These are phyloP conservation scores for Xylaria sp. DNA, from an alignment of 495 filamentous ascomycete genomes.

Conservation along the genomic window DNA sequence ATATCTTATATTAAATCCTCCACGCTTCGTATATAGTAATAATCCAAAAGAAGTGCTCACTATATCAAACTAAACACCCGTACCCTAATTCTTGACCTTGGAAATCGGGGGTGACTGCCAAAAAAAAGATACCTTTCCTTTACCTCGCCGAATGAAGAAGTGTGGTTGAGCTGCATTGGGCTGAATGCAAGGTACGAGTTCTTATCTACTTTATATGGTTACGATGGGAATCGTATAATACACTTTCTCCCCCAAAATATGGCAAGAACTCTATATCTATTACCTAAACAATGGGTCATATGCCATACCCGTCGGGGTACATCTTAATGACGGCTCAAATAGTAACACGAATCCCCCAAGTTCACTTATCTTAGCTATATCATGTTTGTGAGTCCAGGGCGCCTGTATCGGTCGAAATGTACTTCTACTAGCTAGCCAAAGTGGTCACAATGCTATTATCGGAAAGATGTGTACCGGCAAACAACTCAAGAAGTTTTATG, in stretches of 20 bases:
- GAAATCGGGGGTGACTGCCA: neutral
- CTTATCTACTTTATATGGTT: too few relatives aligned
- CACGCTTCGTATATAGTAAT: too few relatives aligned
- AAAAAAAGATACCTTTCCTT: too few relatives aligned
- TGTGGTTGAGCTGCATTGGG: too few relatives aligned
- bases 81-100: neutral
- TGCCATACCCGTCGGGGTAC: constrained; percentile 6
- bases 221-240: too few relatives aligned
- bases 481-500: constrained; percentile 12
- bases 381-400: constrained; percentile 12
- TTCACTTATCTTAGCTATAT: constrained; percentile 10
- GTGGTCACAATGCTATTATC: constrained; percentile 15
- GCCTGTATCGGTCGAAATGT: constrained; percentile 12
- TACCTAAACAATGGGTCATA: constrained; percentile 13
- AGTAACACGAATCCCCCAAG: constrained; percentile 10
- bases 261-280: neutral
- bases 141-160: too few relatives aligned
- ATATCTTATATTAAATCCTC: too few relatives aligned
- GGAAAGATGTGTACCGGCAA: constrained; percentile 13
- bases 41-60: too few relatives aligned
- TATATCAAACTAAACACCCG: too few relatives aligned
- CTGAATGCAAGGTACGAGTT: too few relatives aligned
- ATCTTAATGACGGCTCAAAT: constrained; percentile 18
- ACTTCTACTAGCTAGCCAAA: constrained; percentile 3
- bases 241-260: too few relatives aligned